Conservation (phyloP, 768 basidiomycete species). For the Chlorophyllum brunneum region DNA sequence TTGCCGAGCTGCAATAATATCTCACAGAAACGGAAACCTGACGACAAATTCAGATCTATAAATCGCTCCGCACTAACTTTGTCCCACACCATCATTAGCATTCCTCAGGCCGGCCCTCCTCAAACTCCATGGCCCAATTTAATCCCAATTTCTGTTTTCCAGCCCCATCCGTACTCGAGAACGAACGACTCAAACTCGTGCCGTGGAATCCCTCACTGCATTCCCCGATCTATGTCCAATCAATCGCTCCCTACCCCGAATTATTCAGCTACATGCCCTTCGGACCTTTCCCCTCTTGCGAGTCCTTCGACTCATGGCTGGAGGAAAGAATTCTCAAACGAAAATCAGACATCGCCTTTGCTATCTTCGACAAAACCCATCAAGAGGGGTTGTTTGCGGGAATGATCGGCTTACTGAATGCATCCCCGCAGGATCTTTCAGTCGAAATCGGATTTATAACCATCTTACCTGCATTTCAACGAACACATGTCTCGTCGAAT, state of each 20-base stretch:
- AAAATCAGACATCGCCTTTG: constrained; percentile 38
- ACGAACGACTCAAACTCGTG: constrained; percentile 40
- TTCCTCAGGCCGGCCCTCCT: not conserved
- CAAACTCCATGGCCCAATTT: not conserved
- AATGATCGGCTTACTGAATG: constrained; percentile 46
- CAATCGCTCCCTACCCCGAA: constrained; percentile 37
- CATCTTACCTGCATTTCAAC: constrained; percentile 53
- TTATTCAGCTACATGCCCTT: constrained; percentile 47
- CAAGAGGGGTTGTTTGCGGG: constrained; percentile 42
- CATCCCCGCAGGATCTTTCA: constrained; percentile 34
- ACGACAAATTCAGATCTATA: no score
- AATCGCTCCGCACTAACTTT: no score
- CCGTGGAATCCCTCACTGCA: constrained; percentile 31
- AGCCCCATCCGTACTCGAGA: constrained; percentile 40
- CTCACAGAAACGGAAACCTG: no score
- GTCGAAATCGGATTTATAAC: constrained; percentile 55
- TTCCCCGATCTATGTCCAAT: constrained; percentile 41
- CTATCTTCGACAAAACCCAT: constrained; percentile 48
- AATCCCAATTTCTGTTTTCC: constrained; percentile 50
- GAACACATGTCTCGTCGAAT: constrained; percentile 59
- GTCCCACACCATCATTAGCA: not conserved
- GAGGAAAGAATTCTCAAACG: constrained; percentile 31
- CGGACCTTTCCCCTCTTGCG: constrained; percentile 39
- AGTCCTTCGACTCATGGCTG: constrained; percentile 33
- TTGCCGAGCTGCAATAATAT: no score